Conservation (phyloP, 2,329 filamentous ascomycete species). For the Hypoxylon sp. region DNA sequence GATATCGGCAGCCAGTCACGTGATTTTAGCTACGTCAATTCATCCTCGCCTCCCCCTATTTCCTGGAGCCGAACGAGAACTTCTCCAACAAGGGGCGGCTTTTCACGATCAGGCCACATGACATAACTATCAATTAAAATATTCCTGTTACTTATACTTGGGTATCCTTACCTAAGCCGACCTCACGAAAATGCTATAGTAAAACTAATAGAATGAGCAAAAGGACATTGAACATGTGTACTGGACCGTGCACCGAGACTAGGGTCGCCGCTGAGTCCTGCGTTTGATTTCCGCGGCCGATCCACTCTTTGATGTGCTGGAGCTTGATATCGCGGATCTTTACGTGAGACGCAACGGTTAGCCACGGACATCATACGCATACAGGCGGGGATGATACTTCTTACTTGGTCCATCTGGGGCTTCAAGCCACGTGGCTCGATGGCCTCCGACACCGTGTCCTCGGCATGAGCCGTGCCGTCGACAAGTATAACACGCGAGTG, state of each 20-base stretch:
- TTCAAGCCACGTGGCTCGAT: constrained; percentile 35
- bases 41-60: background rate
- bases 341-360: constrained; percentile 2
- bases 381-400: background rate
- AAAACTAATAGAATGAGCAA: constrained; percentile 3
- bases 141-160: background rate
- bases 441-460: constrained; percentile 38
- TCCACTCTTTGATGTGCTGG: constrained; percentile 38
- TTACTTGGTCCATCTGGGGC: constrained; percentile 35
- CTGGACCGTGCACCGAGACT: background rate
- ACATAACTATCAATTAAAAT: background rate
- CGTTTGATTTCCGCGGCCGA: constrained; percentile 36
- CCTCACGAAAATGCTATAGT: constrained; percentile 2
- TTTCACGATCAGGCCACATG: background rate
- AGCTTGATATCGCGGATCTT: constrained; percentile 39
- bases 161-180: background rate
- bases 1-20: constrained; percentile 2
- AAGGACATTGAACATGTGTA: constrained; percentile 8
- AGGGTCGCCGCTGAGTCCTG: constrained; percentile 1
- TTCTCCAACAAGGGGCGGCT: background rate
- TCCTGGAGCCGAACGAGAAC: background rate
- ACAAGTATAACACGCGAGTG: constrained; percentile 37
- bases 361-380: background rate
- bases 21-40: background rate
- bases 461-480: constrained; percentile 31